Conservation (phyloP, 768 basidiomycete species). For the Rhizopogon vinicolor region DNA sequence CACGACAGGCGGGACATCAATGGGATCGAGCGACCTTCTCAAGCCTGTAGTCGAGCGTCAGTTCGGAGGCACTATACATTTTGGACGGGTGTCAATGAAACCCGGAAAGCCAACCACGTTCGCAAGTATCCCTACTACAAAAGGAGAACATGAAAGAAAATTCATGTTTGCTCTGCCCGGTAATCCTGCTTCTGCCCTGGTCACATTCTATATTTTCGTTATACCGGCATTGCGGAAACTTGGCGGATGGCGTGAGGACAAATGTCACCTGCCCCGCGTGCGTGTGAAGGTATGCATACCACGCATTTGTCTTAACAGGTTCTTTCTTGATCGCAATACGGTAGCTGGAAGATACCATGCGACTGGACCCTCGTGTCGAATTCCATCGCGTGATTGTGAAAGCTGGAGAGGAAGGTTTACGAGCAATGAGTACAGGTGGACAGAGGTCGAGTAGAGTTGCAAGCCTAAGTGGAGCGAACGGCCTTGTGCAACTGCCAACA, state of each 20-base stretch:
- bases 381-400: constrained; percentile 76
- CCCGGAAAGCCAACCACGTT: constrained; percentile 91
- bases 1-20: constrained; percentile 88
- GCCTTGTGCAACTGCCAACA: constrained; percentile 64
- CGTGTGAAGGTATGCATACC: constrained; percentile 51
- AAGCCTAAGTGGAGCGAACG: constrained; percentile 79
- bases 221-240: constrained; percentile 71
- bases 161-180: constrained; percentile 84
- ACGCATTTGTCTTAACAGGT: neutral
- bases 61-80: constrained; percentile 73
- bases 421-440: constrained; percentile 79
- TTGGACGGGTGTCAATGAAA: constrained; percentile 81
- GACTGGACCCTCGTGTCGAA: constrained; percentile 69
- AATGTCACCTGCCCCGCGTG: constrained; percentile 57
- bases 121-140: constrained; percentile 58
- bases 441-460: constrained; percentile 82
- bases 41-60: constrained; percentile 86
- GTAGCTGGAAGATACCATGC: constrained; percentile 58
- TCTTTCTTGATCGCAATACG: neutral
- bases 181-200: constrained; percentile 85
- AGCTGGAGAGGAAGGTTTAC: constrained; percentile 39
- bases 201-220: constrained; percentile 82
- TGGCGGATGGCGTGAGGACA: constrained; percentile 57
- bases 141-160: constrained; percentile 35
- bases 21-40: constrained; percentile 84